Evolutionary conservation across 169 alveolate species (phyloP), one percentile per base, ranked within the genome.

Genomic region (Cryptosporidium tyzzeri): DNA sequence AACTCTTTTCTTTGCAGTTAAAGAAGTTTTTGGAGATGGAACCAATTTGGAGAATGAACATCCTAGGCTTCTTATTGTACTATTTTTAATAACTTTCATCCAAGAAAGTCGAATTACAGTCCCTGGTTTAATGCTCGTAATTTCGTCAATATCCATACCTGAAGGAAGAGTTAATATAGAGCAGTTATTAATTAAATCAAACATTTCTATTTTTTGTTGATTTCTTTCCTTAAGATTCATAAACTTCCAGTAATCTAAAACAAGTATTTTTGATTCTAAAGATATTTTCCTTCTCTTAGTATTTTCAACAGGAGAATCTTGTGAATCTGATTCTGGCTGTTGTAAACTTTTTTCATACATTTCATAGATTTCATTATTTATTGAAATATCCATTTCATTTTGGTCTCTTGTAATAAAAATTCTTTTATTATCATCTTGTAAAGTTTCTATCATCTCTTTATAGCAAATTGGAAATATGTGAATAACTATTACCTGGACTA

Each of bases 171-270:
- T 80, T 9, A 80, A 39, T 44, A 80, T 41, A 61, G 80, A 62
- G 44, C 89, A 62, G 59, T 62, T 48, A 18, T 44, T 35, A 29
- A 80, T 65, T 16, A 62, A 29, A 8, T 80, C 89, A 2, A 59
- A 62, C 0, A 80, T 44, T 9, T n/a, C 29, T 14, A 37, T 41
- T 41, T 59, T 10, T 18, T 62, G n/a, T 29, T 21, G 29, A 29
- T 23, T 29, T 7, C 18, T 21, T 37, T 80, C 37, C 31, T 26
- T 33, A 37, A 80, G 26, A 16, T 26, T 67, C 67, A 26, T 21
- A 67, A 61, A 80, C 33, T 80, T 80, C 89, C 89, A 80, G 35
- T 80, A 59, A 41, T 80, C 89, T 62, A 80, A 45, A 12, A 80
- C 89, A 2, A 80, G 67, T 16, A 65, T 18, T 31, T 41, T 80